Conservation (phyloP, 805 yeast species). For the Teunomyces tritomae region DNA sequence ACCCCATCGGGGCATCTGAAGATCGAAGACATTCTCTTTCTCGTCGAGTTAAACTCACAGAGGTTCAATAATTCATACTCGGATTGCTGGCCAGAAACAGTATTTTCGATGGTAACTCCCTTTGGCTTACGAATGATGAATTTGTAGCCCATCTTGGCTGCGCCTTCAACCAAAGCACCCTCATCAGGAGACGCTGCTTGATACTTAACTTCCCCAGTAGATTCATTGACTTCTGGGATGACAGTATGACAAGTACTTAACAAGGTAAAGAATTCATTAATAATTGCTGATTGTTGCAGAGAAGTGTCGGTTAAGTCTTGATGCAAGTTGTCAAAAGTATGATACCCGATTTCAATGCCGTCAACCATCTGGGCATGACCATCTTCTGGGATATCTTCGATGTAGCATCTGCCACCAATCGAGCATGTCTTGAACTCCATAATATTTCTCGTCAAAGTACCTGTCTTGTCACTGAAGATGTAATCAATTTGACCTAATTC, state of each 20-base stretch:
- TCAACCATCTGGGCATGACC: conserved; percentile 65
- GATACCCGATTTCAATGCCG: conserved; percentile 78
- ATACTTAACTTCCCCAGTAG: conserved; percentile 67
- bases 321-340: conserved; percentile 64
- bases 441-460: conserved; percentile 90
- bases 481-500: conserved; percentile 96
- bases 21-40: conserved; percentile 96
- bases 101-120: conserved; percentile 62
- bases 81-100: conserved; percentile 48
- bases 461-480: conserved; percentile 95
- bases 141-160: conserved; percentile 80
- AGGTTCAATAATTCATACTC: conserved; percentile 78
- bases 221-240: conserved; percentile 77
- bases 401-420: conserved; percentile 88
- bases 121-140: conserved; percentile 85
- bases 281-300: conserved; percentile 42
- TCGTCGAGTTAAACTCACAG: conserved; percentile 95
- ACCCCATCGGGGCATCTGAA: conserved; percentile 93
- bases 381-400: conserved; percentile 89
- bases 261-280: conserved; percentile 77
- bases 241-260: conserved; percentile 96
- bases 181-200: conserved; percentile 99
- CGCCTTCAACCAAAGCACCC: conserved; percentile 97
- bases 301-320: conserved; percentile 44
- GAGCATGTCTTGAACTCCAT: conserved; percentile 96